Evolutionary conservation across 805 yeast species (phyloP).

Genomic region (Barnettozyma salicaria): DNA sequence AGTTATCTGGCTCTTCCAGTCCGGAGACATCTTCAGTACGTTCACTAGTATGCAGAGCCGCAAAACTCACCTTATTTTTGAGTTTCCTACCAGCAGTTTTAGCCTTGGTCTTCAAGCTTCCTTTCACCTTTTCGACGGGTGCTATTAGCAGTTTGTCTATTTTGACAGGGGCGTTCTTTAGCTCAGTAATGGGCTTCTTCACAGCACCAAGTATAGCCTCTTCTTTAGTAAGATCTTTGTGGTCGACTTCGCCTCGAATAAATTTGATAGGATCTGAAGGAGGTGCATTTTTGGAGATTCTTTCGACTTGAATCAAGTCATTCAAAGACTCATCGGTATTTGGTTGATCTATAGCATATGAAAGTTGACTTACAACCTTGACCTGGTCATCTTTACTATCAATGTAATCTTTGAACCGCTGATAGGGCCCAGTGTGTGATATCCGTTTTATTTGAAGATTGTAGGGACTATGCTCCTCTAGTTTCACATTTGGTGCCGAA

Average conservation of each 20-base stretch:
- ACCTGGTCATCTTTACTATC: conserved; percentile 8
- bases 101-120: conserved; percentile 1
- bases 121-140: conserved; percentile 6
- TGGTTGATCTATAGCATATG: neutral
- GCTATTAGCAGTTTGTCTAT: conserved; percentile 2
- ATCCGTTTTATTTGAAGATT: conserved; percentile 8
- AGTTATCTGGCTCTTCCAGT: no score
- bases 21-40: no score
- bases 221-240: conserved; percentile 6
- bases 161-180: conserved; percentile 6
- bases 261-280: conserved; percentile 17
- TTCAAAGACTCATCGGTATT: conserved; percentile 1
- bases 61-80: neutral
- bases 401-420: conserved; percentile 15
- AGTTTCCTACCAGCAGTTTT: neutral
- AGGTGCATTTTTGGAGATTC: conserved; percentile 19
- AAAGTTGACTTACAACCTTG: conserved; percentile 15
- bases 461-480: conserved; percentile 20
- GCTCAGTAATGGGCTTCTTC: conserved; percentile 1
- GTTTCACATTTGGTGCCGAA: conserved; percentile 5
- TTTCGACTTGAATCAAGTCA: conserved; percentile 6
- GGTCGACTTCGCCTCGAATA: conserved; percentile 3
- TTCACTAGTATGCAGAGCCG: no score
- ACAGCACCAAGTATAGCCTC: conserved; percentile 1
- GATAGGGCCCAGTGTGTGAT: conserved; percentile 5